Conservation (phyloP, 192 early-diverging fungal genomes). For the Borealophlyctis nickersoniae region DNA sequence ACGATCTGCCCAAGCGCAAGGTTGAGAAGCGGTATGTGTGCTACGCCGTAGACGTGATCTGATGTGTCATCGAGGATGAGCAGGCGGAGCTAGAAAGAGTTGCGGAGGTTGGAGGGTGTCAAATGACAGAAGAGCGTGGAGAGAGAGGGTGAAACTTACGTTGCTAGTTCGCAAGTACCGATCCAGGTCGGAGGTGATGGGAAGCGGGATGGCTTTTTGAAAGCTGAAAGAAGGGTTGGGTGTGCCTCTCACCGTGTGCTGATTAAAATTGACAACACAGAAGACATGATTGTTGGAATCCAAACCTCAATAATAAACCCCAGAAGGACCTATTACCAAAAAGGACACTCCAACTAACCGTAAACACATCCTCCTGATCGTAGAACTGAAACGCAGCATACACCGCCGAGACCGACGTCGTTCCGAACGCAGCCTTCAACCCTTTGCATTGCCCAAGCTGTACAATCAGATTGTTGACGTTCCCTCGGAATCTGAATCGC, state of each 20-base stretch:
- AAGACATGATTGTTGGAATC: too few species aligned
- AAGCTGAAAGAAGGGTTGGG: constrained; percentile 40
- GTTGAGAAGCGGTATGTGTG: constrained; percentile 28
- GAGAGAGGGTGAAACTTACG: constrained; percentile 5
- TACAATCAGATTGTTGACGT: constrained; percentile 40
- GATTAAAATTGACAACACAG: neutral
- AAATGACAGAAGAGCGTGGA: too few species aligned
- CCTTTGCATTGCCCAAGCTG: constrained; percentile 26
- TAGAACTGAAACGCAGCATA: constrained; percentile 39
- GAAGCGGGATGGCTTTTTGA: constrained; percentile 29
- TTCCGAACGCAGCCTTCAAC: constrained; percentile 21
- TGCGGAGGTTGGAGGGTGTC: too few species aligned
- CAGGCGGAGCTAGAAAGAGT: too few species aligned
- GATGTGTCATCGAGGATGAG: too few species aligned
- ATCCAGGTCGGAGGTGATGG: constrained; percentile 43
- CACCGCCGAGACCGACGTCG: constrained; percentile 31
- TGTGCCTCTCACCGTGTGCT: constrained; percentile 34
- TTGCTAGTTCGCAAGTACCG: constrained; percentile 31
- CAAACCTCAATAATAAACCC: too few species aligned
- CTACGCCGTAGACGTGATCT: constrained; percentile 42
- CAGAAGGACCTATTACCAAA: neutral
- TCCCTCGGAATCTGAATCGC: constrained; percentile 25
- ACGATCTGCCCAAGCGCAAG: constrained; percentile 33
- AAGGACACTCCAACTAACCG: constrained; percentile 10
- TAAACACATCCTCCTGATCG: constrained; percentile 30